phyloP scores from a whole-genome alignment of 192 early-diverging fungal genomes.

The Kickxella alabastrina region DNA sequence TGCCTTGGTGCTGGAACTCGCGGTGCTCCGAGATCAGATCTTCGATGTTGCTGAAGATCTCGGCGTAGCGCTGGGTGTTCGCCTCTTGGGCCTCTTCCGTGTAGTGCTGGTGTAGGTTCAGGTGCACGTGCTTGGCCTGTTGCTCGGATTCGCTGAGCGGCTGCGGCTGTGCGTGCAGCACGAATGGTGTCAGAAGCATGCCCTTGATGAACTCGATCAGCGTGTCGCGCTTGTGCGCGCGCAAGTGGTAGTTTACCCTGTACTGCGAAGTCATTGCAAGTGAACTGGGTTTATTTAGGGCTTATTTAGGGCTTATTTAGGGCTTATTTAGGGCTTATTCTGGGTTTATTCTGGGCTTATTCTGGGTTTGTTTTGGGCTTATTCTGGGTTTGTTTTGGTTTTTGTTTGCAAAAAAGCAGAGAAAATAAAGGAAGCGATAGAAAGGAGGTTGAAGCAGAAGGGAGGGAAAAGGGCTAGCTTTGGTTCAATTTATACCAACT shows the following conservation, averaged over 20 bases:
- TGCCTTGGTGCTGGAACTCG: conserved; percentile 6
- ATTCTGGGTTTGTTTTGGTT: no score
- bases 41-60: conserved; percentile 77
- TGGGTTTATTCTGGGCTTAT: no score
- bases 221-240: conserved; percentile 83
- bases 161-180: conserved; percentile 64
- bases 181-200: conserved; percentile 80
- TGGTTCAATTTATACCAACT: no score
- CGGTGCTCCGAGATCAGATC: conserved; percentile 68
- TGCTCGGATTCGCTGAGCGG: background rate
- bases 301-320: no score
- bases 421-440: background rate
- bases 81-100: conserved; percentile 34
- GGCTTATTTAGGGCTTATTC: no score
- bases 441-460: no score
- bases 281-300: no score
- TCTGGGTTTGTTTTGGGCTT: no score
- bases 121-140: background rate
- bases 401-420: no score
- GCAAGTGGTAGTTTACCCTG: conserved; percentile 54
- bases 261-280: conserved; percentile 54
- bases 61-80: conserved; percentile 71
- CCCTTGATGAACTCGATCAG: conserved; percentile 92
- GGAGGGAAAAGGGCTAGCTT: no score
- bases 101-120: background rate